A percentile compares a stretch with the other conserved stretches of the same genome.
phyloP scores from a whole-genome alignment of 2,329 filamentous ascomycete species.

The Fusarium chaquense region DNA sequence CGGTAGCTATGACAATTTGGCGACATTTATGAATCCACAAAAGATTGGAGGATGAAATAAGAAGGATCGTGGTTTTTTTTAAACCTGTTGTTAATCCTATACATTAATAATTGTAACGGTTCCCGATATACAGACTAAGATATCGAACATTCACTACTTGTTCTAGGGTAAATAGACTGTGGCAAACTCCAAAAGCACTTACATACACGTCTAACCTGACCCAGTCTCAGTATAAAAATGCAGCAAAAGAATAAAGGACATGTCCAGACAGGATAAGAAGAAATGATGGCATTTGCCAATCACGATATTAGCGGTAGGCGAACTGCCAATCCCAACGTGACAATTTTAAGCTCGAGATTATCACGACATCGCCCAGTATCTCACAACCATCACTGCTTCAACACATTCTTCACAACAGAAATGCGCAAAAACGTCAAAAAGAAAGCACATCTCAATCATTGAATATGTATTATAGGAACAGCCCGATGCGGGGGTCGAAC shows the following conservation, averaged over 20 bases:
- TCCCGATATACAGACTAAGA: rapidly evolving
- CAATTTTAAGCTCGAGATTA: not conserved
- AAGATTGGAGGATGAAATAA: not conserved
- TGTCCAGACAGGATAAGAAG: not conserved
- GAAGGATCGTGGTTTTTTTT: too few species aligned
- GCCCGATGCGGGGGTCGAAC: constrained; percentile 64
- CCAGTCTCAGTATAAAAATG: not conserved
- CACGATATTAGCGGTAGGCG: not conserved
- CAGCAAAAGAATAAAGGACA: not conserved
- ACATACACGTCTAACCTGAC: not conserved
- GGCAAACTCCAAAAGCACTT: not conserved
- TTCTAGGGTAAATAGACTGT: constrained; percentile 4
- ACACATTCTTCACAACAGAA: not conserved
- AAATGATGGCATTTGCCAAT: not conserved
- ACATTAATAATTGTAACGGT: rapidly evolving
- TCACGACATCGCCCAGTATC: too few species aligned
- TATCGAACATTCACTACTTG: not conserved
- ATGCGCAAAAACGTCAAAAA: constrained; percentile 26
- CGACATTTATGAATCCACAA: not conserved
- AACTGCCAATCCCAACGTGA: not conserved
- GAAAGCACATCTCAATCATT: constrained; percentile 45
- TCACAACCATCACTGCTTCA: not conserved
- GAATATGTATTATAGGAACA: constrained; percentile 51
- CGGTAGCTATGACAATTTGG: not conserved
- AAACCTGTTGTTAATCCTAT: too few species aligned